phyloP scores from a whole-genome alignment of 495 filamentous ascomycete genomes.

The Talaromyces stipitatus region DNA sequence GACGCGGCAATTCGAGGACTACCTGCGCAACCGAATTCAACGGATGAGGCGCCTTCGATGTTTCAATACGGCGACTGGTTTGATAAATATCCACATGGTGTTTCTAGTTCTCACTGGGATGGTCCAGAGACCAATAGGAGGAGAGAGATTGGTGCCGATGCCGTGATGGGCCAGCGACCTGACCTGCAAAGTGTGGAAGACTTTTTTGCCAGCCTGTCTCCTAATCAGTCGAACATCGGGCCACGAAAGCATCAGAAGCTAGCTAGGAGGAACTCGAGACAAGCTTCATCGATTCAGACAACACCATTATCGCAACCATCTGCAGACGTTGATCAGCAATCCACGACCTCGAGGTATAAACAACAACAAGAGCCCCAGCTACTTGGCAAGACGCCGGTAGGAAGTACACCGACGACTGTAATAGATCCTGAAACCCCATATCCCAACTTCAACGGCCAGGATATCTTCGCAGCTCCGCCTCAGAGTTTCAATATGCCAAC shows the following conservation, averaged over 20 bases:
- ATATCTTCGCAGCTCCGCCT: slow-evolving; percentile 19
- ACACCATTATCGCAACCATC: slow-evolving; percentile 10
- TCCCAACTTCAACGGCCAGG: slow-evolving; percentile 21
- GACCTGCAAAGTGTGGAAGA: slow-evolving; percentile 92
- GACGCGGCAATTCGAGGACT: slow-evolving; percentile 55
- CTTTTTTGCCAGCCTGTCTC: slow-evolving; percentile 80
- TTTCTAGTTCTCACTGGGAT: slow-evolving; percentile 75
- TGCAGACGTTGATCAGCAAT: slow-evolving; percentile 11
- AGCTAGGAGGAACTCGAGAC: slow-evolving; percentile 8
- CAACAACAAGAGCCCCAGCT: slow-evolving; percentile 13
- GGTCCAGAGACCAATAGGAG: slow-evolving; percentile 61
- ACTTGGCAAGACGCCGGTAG: slow-evolving; percentile 27
- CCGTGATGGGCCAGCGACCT: slow-evolving; percentile 73
- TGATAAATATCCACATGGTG: slow-evolving; percentile 86
- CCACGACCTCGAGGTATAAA: slow-evolving; percentile 11
- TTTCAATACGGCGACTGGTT: slow-evolving; percentile 99
- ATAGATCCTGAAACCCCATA: slow-evolving; percentile 25
- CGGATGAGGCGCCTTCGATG: slow-evolving; percentile 54
- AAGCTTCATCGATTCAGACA: slow-evolving; percentile 13
- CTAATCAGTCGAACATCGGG: slow-evolving; percentile 44
- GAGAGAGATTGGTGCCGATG: slow-evolving; percentile 70
- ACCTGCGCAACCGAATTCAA: slow-evolving; percentile 34
- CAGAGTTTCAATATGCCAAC: slow-evolving; percentile 31
- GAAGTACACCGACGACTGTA: slow-evolving; percentile 25
- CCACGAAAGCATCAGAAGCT: slow-evolving; percentile 30